Base-by-base conservation (phyloP, 139 green algal genomes). In the Gonium pectorale region DNA sequence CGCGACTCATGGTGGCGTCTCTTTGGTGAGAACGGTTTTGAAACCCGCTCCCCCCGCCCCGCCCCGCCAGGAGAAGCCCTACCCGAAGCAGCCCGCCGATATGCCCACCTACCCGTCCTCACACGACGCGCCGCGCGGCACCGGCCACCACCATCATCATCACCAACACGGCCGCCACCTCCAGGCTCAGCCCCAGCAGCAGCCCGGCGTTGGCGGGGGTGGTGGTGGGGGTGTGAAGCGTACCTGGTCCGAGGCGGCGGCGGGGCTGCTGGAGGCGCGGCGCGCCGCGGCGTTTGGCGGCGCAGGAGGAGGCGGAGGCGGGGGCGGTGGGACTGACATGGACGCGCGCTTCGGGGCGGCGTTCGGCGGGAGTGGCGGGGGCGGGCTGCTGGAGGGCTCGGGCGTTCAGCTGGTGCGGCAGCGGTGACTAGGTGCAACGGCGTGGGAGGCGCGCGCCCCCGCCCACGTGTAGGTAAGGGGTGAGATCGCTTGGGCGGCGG, bases 101-200 rank as follows among this genome's bases (percentile, higher is more conserved):
- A 96, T 97, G 93, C 94, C 94, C 1, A 89, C 80, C 22, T 97
- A 95, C 81, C 94, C 93, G 0, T 90, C 91, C 27, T 64, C 86
- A 1, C 89, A 89, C 71, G 63, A 89, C 74, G 40, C 44, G 2
- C 24, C 62, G 22, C 63, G 75, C n/a, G 59, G 49, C 3, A n/a
- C 59, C 38, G 73, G 49, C 5, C 37, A 69, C 40, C 17, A 44
- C 13, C 56, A 49, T 0, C 59, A 60, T 31, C 75, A 71, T 29
- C 40, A 62, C 38, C 73, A 80, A 8, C 49, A 49, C 49, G 73
- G 49, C 5, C 37, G 54, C 40, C 17, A 44, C 13, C 56, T 37
- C 2, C 59, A 60, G n/a, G 59, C 60, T 29, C 40, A 62, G 27
- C 73, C 67, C n/a, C 49, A 49, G 33, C 71, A 67, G 33, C 51